phyloP scores from a whole-genome alignment of 2,329 filamentous ascomycete genomes.

The Beauveria sp. region DNA sequence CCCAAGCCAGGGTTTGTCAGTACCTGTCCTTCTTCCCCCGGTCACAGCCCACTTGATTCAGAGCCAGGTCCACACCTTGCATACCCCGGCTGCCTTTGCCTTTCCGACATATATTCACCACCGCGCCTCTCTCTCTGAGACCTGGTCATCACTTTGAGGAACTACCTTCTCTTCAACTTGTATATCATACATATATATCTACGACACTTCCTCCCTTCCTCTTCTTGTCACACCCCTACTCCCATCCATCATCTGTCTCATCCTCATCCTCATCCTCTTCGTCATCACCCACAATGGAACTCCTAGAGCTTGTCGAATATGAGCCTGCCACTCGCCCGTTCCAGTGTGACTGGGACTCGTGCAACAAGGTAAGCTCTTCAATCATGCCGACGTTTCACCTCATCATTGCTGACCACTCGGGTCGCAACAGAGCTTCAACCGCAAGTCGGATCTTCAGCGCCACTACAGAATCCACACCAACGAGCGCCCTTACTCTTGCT shows the following conservation, averaged over 20 bases:
- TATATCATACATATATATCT: conserved; percentile 6
- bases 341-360: conserved; percentile 55
- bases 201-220: neutral
- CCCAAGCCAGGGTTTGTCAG: conserved; percentile 8
- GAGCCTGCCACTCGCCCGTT: conserved; percentile 56
- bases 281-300: conserved; percentile 40
- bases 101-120: conserved; percentile 12
- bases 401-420: neutral
- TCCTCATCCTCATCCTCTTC: neutral
- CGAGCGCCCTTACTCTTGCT: conserved; percentile 59
- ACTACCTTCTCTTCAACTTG: conserved; percentile 1
- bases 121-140: conserved; percentile 5
- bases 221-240: neutral
- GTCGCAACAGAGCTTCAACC: conserved; percentile 56
- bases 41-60: conserved; percentile 13
- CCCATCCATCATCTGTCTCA: conserved; percentile 1
- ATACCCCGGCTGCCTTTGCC: conserved; percentile 7
- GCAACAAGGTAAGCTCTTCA: conserved; percentile 47
- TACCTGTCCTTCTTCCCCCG: conserved; percentile 10
- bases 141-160: neutral
- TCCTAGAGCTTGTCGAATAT: conserved; percentile 57
- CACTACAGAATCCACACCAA: conserved; percentile 68
- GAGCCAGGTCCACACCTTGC: conserved; percentile 8
- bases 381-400: neutral
- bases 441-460: conserved; percentile 62